phyloP scores from a whole-genome alignment of 2,329 filamentous ascomycete genomes.

The Berkeleyomyces basicola region DNA sequence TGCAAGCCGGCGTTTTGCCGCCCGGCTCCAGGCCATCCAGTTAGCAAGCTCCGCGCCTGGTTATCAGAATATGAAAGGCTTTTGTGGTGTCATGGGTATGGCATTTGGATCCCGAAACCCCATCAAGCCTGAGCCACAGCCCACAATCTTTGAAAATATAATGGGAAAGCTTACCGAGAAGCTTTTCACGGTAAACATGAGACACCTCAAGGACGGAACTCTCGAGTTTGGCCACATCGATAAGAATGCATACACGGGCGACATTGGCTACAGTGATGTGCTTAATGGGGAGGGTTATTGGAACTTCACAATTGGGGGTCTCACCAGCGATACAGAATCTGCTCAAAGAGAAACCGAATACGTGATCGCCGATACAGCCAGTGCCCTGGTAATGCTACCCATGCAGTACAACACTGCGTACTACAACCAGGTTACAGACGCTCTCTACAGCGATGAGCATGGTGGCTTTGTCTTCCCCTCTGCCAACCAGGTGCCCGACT shows the following conservation, averaged over 20 bases:
- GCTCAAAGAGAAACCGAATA: not conserved
- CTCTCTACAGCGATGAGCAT: constrained; percentile 23
- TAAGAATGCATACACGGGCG: constrained; percentile 41
- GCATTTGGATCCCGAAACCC: constrained; percentile 24
- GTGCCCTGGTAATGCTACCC: constrained; percentile 45
- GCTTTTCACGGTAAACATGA: constrained; percentile 50
- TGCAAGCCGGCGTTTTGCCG: constrained; percentile 21
- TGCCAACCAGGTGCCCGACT: constrained; percentile 25
- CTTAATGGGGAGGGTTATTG: constrained; percentile 43
- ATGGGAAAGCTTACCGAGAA: not conserved
- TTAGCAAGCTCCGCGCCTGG: constrained; percentile 26
- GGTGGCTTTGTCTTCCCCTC: constrained; percentile 34
- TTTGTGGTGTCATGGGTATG: too few relatives aligned
- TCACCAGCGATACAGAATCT: constrained; percentile 23
- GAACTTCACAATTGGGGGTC: constrained; percentile 28
- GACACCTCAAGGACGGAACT: constrained; percentile 39
- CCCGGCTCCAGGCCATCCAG: constrained; percentile 26
- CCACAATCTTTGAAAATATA: constrained; percentile 27
- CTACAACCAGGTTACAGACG: constrained; percentile 30
- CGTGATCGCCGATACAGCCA: constrained; percentile 39
- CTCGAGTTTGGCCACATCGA: constrained; percentile 66
- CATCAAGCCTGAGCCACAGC: constrained; percentile 25
- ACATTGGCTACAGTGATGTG: constrained; percentile 38
- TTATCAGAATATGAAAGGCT: constrained; percentile 17
- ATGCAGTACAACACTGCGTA: constrained; percentile 32